Evolutionary conservation across 2,329 filamentous ascomycete species (phyloP).

Genomic region (Pseudogymnoascus sp.): DNA sequence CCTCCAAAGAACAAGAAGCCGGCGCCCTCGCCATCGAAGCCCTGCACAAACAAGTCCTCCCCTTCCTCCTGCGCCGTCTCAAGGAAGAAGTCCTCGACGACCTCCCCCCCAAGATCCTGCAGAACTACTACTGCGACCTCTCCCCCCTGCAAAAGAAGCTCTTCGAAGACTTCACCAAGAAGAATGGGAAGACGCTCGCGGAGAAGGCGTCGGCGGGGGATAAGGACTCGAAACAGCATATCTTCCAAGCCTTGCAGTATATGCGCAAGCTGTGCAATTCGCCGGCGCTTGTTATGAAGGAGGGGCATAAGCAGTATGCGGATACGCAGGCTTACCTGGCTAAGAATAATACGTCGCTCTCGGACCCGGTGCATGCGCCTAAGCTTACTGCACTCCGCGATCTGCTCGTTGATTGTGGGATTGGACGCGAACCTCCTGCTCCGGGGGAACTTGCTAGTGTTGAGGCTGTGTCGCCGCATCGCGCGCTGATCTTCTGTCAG

Average conservation of each 20-base stretch:
- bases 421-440: conserved; percentile 57
- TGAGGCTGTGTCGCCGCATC: conserved; percentile 82
- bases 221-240: conserved; percentile 93
- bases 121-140: conserved; percentile 98
- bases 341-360: conserved; percentile 70
- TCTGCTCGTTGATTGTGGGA: conserved; percentile 95
- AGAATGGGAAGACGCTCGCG: conserved; percentile 80
- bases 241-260: conserved; percentile 97
- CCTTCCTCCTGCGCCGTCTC: conserved; percentile 88
- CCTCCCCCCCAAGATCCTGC: conserved; percentile 92
- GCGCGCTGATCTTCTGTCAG: conserved; percentile 94
- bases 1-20: conserved; percentile 95
- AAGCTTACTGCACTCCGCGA: conserved; percentile 88
- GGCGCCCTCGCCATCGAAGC: conserved; percentile 94
- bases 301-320: conserved; percentile 82
- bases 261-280: conserved; percentile 99
- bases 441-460: conserved; percentile 49
- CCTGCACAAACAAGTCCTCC: conserved; percentile 95
- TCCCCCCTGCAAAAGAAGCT: conserved; percentile 90
- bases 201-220: conserved; percentile 77
- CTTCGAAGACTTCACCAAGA: conserved; percentile 94
- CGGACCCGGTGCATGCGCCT: conserved; percentile 81
- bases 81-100: conserved; percentile 98
- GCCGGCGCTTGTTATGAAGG: conserved; percentile 91
- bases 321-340: conserved; percentile 75